Evolutionary conservation across 2,329 filamentous ascomycete genomes (phyloP).

Genomic region (Blastomyces percursus): DNA sequence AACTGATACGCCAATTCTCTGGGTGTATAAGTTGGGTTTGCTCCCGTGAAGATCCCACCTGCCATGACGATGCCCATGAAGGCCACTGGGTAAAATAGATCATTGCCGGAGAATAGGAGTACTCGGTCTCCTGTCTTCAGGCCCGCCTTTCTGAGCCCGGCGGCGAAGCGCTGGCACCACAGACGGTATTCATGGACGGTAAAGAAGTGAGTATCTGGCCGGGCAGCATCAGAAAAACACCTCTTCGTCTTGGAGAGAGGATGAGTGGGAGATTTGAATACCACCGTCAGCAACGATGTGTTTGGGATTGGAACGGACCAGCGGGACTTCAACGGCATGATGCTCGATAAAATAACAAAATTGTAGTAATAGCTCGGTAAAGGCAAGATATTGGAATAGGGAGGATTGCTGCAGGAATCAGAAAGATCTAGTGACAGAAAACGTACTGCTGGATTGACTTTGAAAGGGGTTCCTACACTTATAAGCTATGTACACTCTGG

Average conservation of each 20-base stretch:
- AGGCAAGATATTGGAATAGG: background rate
- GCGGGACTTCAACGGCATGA: slow-evolving; percentile 44
- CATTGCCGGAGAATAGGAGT: slow-evolving; percentile 62
- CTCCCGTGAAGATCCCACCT: slow-evolving; percentile 65
- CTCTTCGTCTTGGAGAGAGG: slow-evolving; percentile 36
- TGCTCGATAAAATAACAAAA: slow-evolving; percentile 11
- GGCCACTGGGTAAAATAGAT: slow-evolving; percentile 58
- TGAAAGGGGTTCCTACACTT: background rate
- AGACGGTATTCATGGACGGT: slow-evolving; percentile 55
- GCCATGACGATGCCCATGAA: slow-evolving; percentile 67
- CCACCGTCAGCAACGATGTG: slow-evolving; percentile 35
- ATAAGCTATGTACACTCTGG: background rate
- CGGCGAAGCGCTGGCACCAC: slow-evolving; percentile 60
- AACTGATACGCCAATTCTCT: slow-evolving; percentile 68
- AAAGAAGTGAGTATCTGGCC: slow-evolving; percentile 56
- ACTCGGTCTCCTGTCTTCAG: slow-evolving; percentile 59
- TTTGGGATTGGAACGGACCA: slow-evolving; percentile 39
- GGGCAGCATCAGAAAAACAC: slow-evolving; percentile 52
- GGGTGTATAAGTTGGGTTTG: slow-evolving; percentile 58
- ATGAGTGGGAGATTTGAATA: slow-evolving; percentile 42
- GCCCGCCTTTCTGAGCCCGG: slow-evolving; percentile 54
- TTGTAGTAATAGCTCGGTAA: background rate
- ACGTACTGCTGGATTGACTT: background rate
- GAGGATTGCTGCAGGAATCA: background rate
- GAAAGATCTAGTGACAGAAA: background rate